phyloP scores from a whole-genome alignment of 2,329 filamentous ascomycete species.

The Xylariaceae sp. region DNA sequence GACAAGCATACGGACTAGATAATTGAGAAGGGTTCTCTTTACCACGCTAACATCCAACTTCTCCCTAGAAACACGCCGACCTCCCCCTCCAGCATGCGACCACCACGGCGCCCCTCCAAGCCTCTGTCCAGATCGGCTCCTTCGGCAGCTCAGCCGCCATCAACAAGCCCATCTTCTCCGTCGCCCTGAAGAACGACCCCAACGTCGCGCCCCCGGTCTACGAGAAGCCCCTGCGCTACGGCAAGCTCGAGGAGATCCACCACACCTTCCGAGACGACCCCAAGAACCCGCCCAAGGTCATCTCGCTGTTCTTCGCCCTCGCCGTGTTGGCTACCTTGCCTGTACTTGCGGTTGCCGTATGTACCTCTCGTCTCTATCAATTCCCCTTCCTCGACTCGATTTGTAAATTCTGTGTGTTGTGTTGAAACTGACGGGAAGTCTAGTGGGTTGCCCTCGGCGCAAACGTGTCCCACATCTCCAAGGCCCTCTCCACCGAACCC shows the following conservation, averaged over 20 bases:
- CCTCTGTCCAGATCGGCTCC: slow-evolving; percentile 80
- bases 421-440: slow-evolving; percentile 4
- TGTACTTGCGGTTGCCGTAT: slow-evolving; percentile 64
- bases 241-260: slow-evolving; percentile 77
- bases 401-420: not conserved
- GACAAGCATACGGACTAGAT: not conserved
- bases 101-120: slow-evolving; percentile 64
- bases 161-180: slow-evolving; percentile 66
- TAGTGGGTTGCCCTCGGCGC: slow-evolving; percentile 80
- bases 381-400: not conserved
- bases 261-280: slow-evolving; percentile 84
- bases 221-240: slow-evolving; percentile 74
- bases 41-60: slow-evolving; percentile 24
- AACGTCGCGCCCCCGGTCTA: slow-evolving; percentile 55
- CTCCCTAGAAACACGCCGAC: slow-evolving; percentile 73
- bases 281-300: slow-evolving; percentile 72
- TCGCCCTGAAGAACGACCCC: slow-evolving; percentile 63
- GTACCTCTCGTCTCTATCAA: slow-evolving; percentile 29
- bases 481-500: slow-evolving; percentile 72
- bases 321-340: slow-evolving; percentile 73
- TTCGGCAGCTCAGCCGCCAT: slow-evolving; percentile 72
- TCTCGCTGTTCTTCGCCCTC: slow-evolving; percentile 73
- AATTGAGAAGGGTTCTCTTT: not conserved
- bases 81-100: slow-evolving; percentile 78
- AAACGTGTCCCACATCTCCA: slow-evolving; percentile 73